Percentiles rank a stretch among this genome's conserved stretches.
Conservation (phyloP, 2,329 filamentous ascomycete genomes). For the Pseudogymnoascus sp. region DNA sequence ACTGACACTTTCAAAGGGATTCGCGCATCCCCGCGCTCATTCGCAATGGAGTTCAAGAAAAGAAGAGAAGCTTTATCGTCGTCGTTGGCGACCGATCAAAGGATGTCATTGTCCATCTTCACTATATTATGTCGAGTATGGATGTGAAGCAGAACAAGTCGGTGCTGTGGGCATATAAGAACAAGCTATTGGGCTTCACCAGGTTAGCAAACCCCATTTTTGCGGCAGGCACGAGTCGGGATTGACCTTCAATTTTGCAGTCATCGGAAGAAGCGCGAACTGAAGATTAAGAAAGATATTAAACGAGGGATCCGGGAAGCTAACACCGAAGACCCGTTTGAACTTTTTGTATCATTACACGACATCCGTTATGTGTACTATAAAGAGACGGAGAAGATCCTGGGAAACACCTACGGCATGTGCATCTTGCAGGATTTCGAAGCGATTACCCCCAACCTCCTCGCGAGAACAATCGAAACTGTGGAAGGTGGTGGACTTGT, state of each 20-base stretch:
- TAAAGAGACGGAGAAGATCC: constrained; percentile 98
- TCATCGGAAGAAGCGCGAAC: constrained; percentile 95
- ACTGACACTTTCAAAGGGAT: constrained; percentile 47
- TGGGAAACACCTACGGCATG: constrained; percentile 97
- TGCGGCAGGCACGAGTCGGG: constrained; percentile 8
- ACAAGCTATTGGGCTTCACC: constrained; percentile 89
- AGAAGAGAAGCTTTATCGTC: constrained; percentile 97
- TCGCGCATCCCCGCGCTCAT: constrained; percentile 86
- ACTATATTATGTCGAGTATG: constrained; percentile 85
- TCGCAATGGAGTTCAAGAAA: constrained; percentile 84
- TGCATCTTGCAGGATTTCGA: constrained; percentile 98
- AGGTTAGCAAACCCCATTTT: constrained; percentile 34
- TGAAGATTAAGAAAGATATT: constrained; percentile 97
- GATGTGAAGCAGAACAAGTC: constrained; percentile 94
- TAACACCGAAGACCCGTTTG: constrained; percentile 90
- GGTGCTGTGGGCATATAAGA: constrained; percentile 98
- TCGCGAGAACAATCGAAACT: constrained; percentile 92
- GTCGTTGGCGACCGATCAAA: constrained; percentile 91
- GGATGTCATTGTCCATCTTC: constrained; percentile 90
- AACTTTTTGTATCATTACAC: constrained; percentile 91
- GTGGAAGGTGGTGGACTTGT: constrained; percentile 94
- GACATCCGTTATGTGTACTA: constrained; percentile 99
- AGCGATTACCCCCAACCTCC: constrained; percentile 90
- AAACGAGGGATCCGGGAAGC: constrained; percentile 88
- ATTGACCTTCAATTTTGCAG: constrained; percentile 32